Evolutionary conservation across 495 filamentous ascomycete species (phyloP).

Genomic region (Hyaloscypha variabilis): DNA sequence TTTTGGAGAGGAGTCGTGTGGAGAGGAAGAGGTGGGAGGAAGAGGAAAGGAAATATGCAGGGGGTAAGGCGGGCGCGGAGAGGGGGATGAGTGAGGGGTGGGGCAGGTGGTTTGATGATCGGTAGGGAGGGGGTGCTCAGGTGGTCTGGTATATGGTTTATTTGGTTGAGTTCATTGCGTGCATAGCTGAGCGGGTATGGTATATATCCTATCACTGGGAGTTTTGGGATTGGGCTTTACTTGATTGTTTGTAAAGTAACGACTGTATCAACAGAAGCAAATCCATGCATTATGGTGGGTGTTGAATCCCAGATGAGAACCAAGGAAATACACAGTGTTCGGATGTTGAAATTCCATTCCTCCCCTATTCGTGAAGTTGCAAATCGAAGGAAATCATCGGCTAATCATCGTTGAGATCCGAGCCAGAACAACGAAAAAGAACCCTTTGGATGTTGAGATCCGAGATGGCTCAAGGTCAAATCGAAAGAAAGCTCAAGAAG

Average conservation of each 20-base stretch:
- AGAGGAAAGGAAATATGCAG: slow-evolving; percentile 66
- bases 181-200: not conserved
- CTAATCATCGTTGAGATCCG: not conserved
- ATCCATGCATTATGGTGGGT: not conserved
- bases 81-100: slow-evolving; percentile 34
- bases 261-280: slow-evolving; percentile 27
- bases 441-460: slow-evolving; percentile 17
- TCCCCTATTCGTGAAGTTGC: not conserved
- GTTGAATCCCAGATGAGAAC: slow-evolving; percentile 19
- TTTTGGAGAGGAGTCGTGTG: slow-evolving; percentile 54
- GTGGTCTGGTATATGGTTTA: slow-evolving; percentile 10
- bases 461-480: not conserved
- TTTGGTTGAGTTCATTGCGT: slow-evolving; percentile 16
- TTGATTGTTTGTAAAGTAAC: not conserved
- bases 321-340: slow-evolving; percentile 27
- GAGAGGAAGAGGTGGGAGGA: slow-evolving; percentile 72
- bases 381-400: not conserved
- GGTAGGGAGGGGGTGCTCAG: slow-evolving; percentile 16
- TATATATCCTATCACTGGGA: not conserved
- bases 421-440: not conserved
- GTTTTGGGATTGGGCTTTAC: not conserved
- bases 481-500: not conserved
- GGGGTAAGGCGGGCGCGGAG: slow-evolving; percentile 47
- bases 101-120: slow-evolving; percentile 36
- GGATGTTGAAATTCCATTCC: slow-evolving; percentile 23